Base-by-base conservation (phyloP, 352 stramenopile genomes). In the Pythium periplocum region DNA sequence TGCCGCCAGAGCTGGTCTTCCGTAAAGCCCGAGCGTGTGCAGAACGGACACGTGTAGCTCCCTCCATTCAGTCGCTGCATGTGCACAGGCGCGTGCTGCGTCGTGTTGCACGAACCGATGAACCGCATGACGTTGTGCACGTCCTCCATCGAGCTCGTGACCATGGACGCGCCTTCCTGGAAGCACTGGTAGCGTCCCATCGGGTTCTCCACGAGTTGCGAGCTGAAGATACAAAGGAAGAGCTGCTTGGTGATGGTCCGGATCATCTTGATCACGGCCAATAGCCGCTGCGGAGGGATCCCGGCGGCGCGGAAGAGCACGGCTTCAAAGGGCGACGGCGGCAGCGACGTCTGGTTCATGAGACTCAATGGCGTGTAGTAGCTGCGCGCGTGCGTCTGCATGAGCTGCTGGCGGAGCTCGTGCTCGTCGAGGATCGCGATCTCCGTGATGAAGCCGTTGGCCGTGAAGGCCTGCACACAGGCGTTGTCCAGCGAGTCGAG, bases 1-100 rank as follows among this genome's bases (percentile, higher is more conserved):
- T 93, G 83, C 53, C 75, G 69, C 83, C 83, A 93, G n/a, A 93
- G 69, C 47, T 90, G 64, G 56, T 93, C 83, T 61, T 93, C 83
- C 4, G 69, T 72, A 48, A 93, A 75, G n/a, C 76, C 81, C 6
- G 57, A 71, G 53, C 85, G 87, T 11, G 68, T 66, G 48, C 83
- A 93, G 60, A 92, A 86, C 35, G 83, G 83, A 56, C 83, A 93
- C 38, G 68, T 75, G 59, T 75, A 90, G 11, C 45, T 39, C 31
- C 42, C 32, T 4, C 55, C 47, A 34, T 62, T 57, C 39, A 62
- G 51, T 26, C 53, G 26, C 42, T 50, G 11, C 45, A 52, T 32
- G 52, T 54, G 40, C 7, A 42, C 38, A 42, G 7, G 38, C 5
- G 44, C 31, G 17, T 33, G 7, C 37, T 50, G 38, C 17, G 17